Evolutionary conservation across 106 monocot genomes (phyloP).

Genomic region (Dendrobium catenatum): DNA sequence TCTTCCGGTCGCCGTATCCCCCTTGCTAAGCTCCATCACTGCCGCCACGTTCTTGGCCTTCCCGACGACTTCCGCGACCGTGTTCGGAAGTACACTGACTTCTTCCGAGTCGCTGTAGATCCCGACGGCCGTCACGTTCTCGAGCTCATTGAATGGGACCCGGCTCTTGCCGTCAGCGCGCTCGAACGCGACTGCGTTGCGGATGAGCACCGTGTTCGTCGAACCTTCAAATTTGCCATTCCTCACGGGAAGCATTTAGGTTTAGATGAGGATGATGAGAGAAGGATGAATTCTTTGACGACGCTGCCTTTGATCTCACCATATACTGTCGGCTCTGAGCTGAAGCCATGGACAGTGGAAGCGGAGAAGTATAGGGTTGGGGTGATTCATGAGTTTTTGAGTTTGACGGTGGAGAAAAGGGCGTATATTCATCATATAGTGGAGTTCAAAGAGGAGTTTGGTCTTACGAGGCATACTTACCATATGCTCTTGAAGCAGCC

Average conservation of each 20-base stretch:
- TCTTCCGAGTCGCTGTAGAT: slow-evolving; percentile 59
- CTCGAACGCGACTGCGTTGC: slow-evolving; percentile 64
- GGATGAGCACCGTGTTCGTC: slow-evolving; percentile 57
- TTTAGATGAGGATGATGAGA: slow-evolving; percentile 50
- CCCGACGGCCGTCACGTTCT: slow-evolving; percentile 47
- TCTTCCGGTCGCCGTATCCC: slow-evolving; percentile 47
- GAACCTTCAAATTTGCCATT: slow-evolving; percentile 63
- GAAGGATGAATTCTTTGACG: slow-evolving; percentile 38
- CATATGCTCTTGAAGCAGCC: slow-evolving; percentile 76
- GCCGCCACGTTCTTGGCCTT: slow-evolving; percentile 68
- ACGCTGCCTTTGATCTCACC: slow-evolving; percentile 82
- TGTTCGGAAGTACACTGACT: slow-evolving; percentile 51
- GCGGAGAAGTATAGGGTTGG: slow-evolving; percentile 96
- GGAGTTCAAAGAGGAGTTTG: slow-evolving; percentile 96
- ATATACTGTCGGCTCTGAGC: slow-evolving; percentile 62
- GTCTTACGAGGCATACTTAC: slow-evolving; percentile 76
- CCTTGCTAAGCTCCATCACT: slow-evolving; percentile 79
- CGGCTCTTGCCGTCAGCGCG: slow-evolving; percentile 58
- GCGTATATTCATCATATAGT: slow-evolving; percentile 90
- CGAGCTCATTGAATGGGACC: slow-evolving; percentile 72
- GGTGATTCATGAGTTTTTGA: slow-evolving; percentile 77
- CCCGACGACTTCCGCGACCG: slow-evolving; percentile 84
- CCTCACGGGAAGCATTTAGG: slow-evolving; percentile 45
- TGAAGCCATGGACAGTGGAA: slow-evolving; percentile 68
- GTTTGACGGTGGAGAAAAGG: slow-evolving; percentile 83